Evolutionary conservation across 768 basidiomycete species (phyloP).

Genomic region (Auricularia heimuer): DNA sequence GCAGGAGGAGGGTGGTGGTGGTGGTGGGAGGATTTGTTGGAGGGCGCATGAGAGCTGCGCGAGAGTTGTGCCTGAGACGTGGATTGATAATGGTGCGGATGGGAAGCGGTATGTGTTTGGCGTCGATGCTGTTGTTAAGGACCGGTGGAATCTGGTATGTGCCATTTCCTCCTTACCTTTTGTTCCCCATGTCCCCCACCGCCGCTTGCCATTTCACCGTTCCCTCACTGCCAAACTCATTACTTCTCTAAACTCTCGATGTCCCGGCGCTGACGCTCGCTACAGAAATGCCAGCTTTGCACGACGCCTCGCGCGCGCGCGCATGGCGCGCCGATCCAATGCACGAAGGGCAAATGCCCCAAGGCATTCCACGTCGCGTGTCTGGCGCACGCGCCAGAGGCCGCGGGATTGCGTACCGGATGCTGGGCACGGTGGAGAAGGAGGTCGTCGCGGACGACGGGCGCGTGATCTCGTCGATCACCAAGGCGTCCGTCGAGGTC

Average conservation of each 20-base stretch:
- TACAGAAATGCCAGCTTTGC: constrained; percentile 88
- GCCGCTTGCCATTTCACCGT: too few species aligned
- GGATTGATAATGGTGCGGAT: constrained; percentile 55
- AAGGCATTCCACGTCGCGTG: constrained; percentile 93
- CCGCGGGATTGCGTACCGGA: constrained; percentile 27
- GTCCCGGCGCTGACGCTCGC: background rate
- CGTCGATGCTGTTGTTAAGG: constrained; percentile 79
- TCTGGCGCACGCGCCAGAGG: constrained; percentile 50
- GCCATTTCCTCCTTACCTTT: background rate
- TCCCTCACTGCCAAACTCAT: too few species aligned
- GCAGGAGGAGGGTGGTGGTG: constrained; percentile 9
- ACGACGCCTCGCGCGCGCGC: constrained; percentile 52
- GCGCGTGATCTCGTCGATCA: constrained; percentile 53
- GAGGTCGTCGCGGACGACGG: constrained; percentile 44
- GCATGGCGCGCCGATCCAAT: constrained; percentile 82
- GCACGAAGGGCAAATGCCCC: constrained; percentile 87
- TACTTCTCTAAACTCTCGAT: background rate
- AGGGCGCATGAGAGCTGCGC: constrained; percentile 77
- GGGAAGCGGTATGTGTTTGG: constrained; percentile 61
- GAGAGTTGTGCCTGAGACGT: constrained; percentile 79
- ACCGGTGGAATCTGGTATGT: constrained; percentile 85
- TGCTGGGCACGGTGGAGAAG: constrained; percentile 67
- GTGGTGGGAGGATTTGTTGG: constrained; percentile 28
- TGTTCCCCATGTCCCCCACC: too few species aligned
- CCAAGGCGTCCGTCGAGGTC: constrained; percentile 64